A percentile compares a stretch with the other conserved stretches of the same genome.
Conservation (phyloP, 225 moss, liverwort and hornwort species). For the Takakia lepidozioides region DNA sequence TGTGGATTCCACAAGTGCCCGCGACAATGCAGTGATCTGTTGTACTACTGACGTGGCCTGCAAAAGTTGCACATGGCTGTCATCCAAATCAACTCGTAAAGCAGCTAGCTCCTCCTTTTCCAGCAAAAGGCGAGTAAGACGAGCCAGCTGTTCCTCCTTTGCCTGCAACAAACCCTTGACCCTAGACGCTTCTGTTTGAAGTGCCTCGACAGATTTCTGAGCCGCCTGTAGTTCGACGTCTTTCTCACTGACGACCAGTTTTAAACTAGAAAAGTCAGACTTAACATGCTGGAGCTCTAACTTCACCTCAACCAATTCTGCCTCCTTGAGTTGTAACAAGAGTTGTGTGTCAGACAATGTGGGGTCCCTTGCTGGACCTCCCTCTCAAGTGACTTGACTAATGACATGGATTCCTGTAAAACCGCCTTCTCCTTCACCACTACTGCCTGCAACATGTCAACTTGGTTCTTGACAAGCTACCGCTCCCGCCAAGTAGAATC, state of each 20-base stretch:
- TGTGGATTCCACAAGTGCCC: conserved; percentile 23
- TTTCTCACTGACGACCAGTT: conserved; percentile 19
- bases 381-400: too few species aligned
- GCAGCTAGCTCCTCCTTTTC: conserved; percentile 32
- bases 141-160: conserved; percentile 31
- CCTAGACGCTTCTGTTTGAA: conserved; percentile 26
- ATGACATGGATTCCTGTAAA: too few species aligned
- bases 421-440: too few species aligned
- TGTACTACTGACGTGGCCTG: conserved; percentile 32
- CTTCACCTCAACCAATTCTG: conserved; percentile 29
- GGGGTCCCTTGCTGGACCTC: too few species aligned
- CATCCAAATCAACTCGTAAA: conserved; percentile 28
- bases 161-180: conserved; percentile 19
- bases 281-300: conserved; percentile 36
- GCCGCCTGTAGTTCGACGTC: conserved; percentile 26
- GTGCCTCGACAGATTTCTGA: conserved; percentile 13
- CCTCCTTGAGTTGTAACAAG: conserved; percentile 28
- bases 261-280: conserved; percentile 14
- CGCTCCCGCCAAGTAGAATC: too few species aligned
- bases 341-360: too few species aligned
- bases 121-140: conserved; percentile 16
- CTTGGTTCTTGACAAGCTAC: too few species aligned
- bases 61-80: conserved; percentile 29
- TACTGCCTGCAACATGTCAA: too few species aligned
- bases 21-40: conserved; percentile 35